phyloP scores from a whole-genome alignment of 805 yeast genomes.

The Spathaspora girioi region DNA sequence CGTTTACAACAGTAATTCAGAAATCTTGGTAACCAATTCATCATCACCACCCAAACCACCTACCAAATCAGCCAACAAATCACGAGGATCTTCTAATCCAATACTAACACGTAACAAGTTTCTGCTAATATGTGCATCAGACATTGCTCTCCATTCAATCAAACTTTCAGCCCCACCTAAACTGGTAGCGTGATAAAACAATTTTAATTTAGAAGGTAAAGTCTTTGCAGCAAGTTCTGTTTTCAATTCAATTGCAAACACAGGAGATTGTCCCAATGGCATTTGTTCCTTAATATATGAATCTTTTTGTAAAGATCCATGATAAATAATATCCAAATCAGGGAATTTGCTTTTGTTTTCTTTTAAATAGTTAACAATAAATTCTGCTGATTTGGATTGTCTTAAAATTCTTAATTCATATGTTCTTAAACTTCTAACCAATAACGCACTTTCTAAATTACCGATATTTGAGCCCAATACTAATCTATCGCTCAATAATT shows the following conservation, averaged over 20 bases:
- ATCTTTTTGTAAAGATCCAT: constrained; percentile 76
- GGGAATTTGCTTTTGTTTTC: constrained; percentile 49
- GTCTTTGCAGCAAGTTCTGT: constrained; percentile 52
- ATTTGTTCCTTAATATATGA: constrained; percentile 63
- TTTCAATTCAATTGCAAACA: constrained; percentile 60
- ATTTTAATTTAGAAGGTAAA: constrained; percentile 62
- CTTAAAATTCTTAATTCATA: constrained; percentile 64
- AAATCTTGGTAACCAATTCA: constrained; percentile 1
- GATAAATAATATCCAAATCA: constrained; percentile 50
- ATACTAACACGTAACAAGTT: constrained; percentile 69
- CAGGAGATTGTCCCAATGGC: constrained; percentile 64
- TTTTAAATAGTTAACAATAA: constrained; percentile 55
- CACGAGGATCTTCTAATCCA: constrained; percentile 77
- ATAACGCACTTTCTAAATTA: constrained; percentile 69
- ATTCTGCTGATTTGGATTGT: constrained; percentile 62
- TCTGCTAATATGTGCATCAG: constrained; percentile 48
- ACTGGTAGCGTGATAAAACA: constrained; percentile 88
- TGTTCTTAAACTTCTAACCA: constrained; percentile 79
- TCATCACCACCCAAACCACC: constrained; percentile 25
- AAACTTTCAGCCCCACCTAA: constrained; percentile 90
- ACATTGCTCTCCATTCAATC: constrained; percentile 85
- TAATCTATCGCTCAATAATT: constrained; percentile 59
- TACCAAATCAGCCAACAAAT: constrained; percentile 70
- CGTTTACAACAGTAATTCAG: background rate
- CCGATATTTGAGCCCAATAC: constrained; percentile 77